Base-by-base conservation (phyloP, 768 basidiomycete species). In the Solioccasus polychromus region DNA sequence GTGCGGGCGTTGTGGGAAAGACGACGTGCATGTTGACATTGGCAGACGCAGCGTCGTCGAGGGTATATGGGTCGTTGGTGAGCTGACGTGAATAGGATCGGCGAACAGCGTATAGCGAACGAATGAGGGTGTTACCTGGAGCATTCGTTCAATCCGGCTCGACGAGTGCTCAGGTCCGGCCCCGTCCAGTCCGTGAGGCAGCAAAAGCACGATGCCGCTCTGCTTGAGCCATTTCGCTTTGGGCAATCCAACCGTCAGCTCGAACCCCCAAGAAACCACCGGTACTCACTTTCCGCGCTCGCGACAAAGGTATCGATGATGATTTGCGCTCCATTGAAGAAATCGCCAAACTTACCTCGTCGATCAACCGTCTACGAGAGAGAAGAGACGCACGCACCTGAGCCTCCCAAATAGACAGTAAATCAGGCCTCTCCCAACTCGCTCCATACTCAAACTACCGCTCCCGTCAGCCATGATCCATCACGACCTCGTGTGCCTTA, bases 151-250 rank as follows among this genome's bases (percentile, higher is more conserved):
- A 32, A 95, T 73, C 14, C 92, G 80, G 39, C 82, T 86, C 0
- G 89, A 92, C 1, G 92, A 95, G 60, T 96, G 92, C 61, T 96
- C 92, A 0, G 92, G 92, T 2, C 93, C 92, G 14, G 92, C 92
- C 23, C 92, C 92, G 54, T 96, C 92, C 14, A 91, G 72, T 14
- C 93, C 92, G 50, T 96, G 92, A 20, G 92, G 92, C 0, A 96
- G 73, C 36, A 92, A 77, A 46, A 96, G 68, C 4, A 91, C 84
- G 18, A 96, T 76, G 0, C 87, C 92, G 53, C 90, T 93, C 68
- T 95, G 92, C 61, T 83, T 88, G 37, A 90, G 67, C 93, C 93
- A 96, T 71, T 96, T 96, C 4, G 92, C 90, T 92, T 6, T 2
- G 24, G 25, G n/a, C 22, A 28, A 28, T 24, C 2, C 2, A 17